Conservation (phyloP, 2,329 filamentous ascomycete genomes). For the Lasiodiplodia theobromae region DNA sequence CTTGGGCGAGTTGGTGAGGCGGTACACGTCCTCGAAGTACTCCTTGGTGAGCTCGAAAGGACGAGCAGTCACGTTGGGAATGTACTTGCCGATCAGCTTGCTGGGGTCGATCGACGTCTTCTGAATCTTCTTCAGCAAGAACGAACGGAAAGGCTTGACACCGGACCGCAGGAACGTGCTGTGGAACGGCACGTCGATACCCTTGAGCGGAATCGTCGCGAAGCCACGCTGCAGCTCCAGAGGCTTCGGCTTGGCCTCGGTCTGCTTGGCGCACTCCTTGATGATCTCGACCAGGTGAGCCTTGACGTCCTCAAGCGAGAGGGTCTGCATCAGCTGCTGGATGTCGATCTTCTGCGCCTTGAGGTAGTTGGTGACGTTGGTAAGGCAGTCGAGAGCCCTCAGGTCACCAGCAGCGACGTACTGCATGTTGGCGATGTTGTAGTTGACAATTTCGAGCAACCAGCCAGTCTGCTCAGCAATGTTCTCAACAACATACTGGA, state of each 20-base stretch:
- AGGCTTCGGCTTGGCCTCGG: conserved; percentile 85
- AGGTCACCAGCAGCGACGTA: conserved; percentile 73
- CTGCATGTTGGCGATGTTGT: conserved; percentile 76
- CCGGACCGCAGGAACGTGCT: conserved; percentile 96
- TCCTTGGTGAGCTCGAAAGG: conserved; percentile 97
- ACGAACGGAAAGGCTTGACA: conserved; percentile 98
- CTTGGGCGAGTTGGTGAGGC: conserved; percentile 80
- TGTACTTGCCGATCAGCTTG: conserved; percentile 98
- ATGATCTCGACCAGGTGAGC: conserved; percentile 90
- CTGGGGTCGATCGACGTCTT: conserved; percentile 97
- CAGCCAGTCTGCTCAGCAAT: conserved; percentile 93
- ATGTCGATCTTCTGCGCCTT: conserved; percentile 98
- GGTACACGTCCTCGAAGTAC: conserved; percentile 99
- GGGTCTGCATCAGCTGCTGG: conserved; percentile 84
- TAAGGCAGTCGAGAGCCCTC: conserved; percentile 69
- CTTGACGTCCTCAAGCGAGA: conserved; percentile 90
- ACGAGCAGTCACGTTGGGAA: conserved; percentile 95
- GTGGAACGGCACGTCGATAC: conserved; percentile 99
- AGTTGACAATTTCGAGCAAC: conserved; percentile 99
- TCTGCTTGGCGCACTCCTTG: conserved; percentile 83
- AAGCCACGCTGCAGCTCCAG: conserved; percentile 93
- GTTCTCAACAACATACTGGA: conserved; percentile 96
- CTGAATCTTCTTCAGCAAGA: conserved; percentile 99
- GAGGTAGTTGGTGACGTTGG: conserved; percentile 89
- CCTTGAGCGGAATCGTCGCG: conserved; percentile 93